Conservation (phyloP, 75 land plant genomes). For the Cunninghamia lanceolata region DNA sequence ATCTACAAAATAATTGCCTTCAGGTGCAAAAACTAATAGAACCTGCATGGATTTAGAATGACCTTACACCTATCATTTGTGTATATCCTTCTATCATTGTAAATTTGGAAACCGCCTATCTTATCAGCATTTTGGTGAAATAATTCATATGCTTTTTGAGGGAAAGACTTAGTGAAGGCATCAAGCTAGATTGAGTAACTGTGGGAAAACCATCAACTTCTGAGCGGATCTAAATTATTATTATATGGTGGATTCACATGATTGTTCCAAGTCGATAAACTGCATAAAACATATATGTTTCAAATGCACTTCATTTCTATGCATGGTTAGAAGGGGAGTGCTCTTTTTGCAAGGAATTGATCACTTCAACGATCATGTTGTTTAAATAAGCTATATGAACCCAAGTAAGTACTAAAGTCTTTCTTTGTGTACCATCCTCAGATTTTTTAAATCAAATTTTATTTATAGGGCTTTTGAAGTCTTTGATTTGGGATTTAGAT, state of each 20-base stretch:
- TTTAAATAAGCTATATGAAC: not conserved
- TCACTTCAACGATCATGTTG: not conserved
- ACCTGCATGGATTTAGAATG: too few relatives aligned
- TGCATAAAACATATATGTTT: not conserved
- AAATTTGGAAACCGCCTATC: too few relatives aligned
- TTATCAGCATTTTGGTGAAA: too few relatives aligned
- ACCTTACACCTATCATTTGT: too few relatives aligned
- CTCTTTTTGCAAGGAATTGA: not conserved
- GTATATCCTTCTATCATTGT: too few relatives aligned
- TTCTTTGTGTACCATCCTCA: not conserved
- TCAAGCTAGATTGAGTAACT: too few relatives aligned
- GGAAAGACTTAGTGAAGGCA: too few relatives aligned
- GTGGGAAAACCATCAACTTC: too few relatives aligned
- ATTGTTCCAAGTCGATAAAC: not conserved
- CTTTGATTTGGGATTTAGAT: not conserved
- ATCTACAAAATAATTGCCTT: too few relatives aligned
- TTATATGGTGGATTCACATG: not conserved
- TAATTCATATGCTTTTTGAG: too few relatives aligned
- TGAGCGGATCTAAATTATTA: too few relatives aligned
- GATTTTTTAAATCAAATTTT: not conserved
- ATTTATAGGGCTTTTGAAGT: not conserved
- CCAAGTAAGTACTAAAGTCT: not conserved
- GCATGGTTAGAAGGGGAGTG: not conserved
- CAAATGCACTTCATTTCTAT: not conserved
- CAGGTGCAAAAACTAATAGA: too few relatives aligned